Percentiles rank a stretch among this genome's conserved stretches.
These are phyloP conservation scores for Fragilariopsis cylindrus DNA, from an alignment of 108 stramenopile genomes.

Conservation along the genomic window DNA sequence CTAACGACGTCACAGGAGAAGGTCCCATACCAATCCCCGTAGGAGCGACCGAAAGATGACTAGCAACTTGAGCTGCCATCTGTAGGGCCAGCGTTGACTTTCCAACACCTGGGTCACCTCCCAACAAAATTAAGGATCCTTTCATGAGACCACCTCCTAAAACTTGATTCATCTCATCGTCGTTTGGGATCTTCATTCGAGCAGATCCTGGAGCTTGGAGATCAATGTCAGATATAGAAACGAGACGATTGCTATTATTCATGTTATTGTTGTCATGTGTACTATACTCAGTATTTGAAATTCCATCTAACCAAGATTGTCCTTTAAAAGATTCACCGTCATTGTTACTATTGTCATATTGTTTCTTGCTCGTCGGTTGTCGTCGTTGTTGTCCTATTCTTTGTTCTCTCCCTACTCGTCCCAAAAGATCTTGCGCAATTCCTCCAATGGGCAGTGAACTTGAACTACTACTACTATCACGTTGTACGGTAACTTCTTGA, in stretches of 20 bases:
- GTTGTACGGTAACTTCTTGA: slow-evolving; percentile 59
- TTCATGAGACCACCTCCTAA: slow-evolving; percentile 92
- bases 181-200: slow-evolving; percentile 61
- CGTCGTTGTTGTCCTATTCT: not conserved
- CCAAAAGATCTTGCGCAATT: not conserved
- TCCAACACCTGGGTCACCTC: slow-evolving; percentile 92
- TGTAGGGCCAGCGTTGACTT: slow-evolving; percentile 79
- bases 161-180: slow-evolving; percentile 86
- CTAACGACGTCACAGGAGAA: slow-evolving; percentile 21
- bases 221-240: slow-evolving; percentile 66
- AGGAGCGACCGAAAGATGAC: slow-evolving; percentile 37
- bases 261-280: not conserved
- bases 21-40: slow-evolving; percentile 74
- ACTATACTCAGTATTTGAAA: slow-evolving; percentile 18
- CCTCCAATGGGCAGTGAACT: not conserved
- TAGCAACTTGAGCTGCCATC: slow-evolving; percentile 65
- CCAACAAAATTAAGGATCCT: slow-evolving; percentile 86
- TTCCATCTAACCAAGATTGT: slow-evolving; percentile 72
- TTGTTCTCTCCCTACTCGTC: not conserved
- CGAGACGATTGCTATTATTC: slow-evolving; percentile 31
- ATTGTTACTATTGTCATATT: not conserved
- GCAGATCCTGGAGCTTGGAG: slow-evolving; percentile 31
- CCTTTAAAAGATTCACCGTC: not conserved
- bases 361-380: not conserved
- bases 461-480: slow-evolving; percentile 18